Conservation (phyloP, 208 protist genomes). For the Polymyxa betae region DNA sequence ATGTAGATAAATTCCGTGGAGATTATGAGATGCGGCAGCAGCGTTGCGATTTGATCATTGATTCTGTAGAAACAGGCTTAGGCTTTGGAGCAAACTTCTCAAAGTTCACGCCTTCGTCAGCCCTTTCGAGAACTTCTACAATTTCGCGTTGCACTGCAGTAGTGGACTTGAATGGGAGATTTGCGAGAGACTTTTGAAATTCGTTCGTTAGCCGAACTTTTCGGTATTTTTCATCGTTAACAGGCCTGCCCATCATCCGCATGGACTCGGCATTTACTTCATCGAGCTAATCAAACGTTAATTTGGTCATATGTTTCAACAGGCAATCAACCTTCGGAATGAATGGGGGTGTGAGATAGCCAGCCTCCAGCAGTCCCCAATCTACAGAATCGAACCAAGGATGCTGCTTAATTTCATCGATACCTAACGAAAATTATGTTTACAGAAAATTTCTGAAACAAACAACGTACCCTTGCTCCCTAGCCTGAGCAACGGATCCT, state of each 20-base stretch:
- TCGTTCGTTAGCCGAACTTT: constrained; percentile 51
- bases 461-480: constrained; percentile 52
- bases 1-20: neutral
- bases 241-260: neutral
- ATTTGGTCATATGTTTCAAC: neutral
- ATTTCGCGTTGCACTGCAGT: constrained; percentile 54
- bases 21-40: neutral
- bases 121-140: constrained; percentile 55
- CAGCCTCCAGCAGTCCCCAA: constrained; percentile 61
- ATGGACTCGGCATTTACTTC: constrained; percentile 51
- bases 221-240: constrained; percentile 53
- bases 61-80: neutral
- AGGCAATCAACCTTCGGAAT: constrained; percentile 50
- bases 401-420: constrained; percentile 68
- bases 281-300: constrained; percentile 16
- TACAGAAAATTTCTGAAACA: neutral
- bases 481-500: constrained; percentile 60
- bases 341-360: constrained; percentile 56
- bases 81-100: constrained; percentile 57
- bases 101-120: constrained; percentile 58
- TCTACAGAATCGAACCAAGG: constrained; percentile 61
- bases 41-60: neutral
- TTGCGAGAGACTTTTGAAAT: constrained; percentile 52
- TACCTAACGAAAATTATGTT: neutral
- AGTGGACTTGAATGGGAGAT: constrained; percentile 43